Evolutionary conservation across 192 early-diverging fungal genomes (phyloP).

Genomic region (Endogone sp.): DNA sequence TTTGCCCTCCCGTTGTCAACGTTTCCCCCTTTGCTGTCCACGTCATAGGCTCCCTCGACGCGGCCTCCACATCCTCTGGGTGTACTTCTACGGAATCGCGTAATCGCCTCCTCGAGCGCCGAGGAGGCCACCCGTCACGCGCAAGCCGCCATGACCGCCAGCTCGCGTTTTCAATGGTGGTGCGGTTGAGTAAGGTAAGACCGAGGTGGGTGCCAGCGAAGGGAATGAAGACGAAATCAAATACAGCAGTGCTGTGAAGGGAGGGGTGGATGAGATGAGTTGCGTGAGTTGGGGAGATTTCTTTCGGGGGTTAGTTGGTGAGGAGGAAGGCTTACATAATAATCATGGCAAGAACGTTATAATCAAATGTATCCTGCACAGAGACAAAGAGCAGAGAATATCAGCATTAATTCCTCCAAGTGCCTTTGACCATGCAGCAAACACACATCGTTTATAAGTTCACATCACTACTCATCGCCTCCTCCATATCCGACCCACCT

Average conservation of each 20-base stretch:
- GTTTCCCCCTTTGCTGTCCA: background rate
- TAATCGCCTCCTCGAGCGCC: conserved; percentile 8
- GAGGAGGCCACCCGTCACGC: conserved; percentile 18
- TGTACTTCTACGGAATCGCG: background rate
- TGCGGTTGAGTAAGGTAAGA: conserved; percentile 38
- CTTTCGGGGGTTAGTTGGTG: background rate
- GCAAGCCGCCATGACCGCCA: background rate
- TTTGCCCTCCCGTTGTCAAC: background rate
- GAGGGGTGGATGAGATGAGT: background rate
- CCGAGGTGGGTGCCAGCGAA: conserved; percentile 37
- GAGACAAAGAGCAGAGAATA: conserved; percentile 1
- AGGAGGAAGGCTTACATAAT: conserved; percentile 20
- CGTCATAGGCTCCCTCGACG: background rate
- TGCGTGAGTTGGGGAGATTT: too few species aligned
- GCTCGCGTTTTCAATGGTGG: conserved; percentile 35
- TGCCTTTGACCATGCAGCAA: too few species aligned
- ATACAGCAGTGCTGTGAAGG: conserved; percentile 31
- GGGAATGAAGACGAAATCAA: conserved; percentile 36
- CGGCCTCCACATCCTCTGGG: background rate
- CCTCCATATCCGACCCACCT: conserved; percentile 1
- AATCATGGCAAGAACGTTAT: conserved; percentile 3
- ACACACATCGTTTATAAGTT: too few species aligned
- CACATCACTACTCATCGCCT: background rate
- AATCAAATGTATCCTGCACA: conserved; percentile 25
- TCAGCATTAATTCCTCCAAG: background rate